phyloP scores from a whole-genome alignment of 2,329 filamentous ascomycete genomes.

The Escovopsis sp. region DNA sequence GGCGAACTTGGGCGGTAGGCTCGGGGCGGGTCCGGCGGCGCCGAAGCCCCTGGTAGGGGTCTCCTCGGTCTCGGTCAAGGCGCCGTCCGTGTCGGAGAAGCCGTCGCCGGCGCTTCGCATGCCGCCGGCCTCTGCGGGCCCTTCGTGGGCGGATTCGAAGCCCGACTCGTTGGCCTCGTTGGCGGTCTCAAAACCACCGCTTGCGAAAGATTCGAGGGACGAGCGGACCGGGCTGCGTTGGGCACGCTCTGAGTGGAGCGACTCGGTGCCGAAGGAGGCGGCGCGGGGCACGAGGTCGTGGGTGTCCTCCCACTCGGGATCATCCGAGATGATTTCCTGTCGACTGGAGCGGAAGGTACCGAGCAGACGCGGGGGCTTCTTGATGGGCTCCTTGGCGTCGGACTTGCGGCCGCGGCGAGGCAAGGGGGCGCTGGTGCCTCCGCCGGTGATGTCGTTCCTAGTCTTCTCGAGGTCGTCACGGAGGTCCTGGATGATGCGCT shows the following conservation, averaged over 20 bases:
- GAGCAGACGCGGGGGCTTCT: constrained; percentile 65
- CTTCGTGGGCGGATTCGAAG: constrained; percentile 61
- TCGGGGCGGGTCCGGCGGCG: constrained; percentile 27
- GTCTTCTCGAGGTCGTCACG: constrained; percentile 76
- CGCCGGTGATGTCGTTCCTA: constrained; percentile 31
- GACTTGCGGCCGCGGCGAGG: constrained; percentile 49
- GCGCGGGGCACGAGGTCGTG: constrained; percentile 13
- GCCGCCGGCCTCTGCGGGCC: constrained; percentile 75
- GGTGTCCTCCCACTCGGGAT: constrained; percentile 85
- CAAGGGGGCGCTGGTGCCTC: constrained; percentile 21
- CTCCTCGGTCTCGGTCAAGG: constrained; percentile 84
- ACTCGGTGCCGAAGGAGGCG: constrained; percentile 7
- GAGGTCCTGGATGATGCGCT: constrained; percentile 87
- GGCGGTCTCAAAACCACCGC: constrained; percentile 65
- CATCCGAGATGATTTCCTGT: constrained; percentile 63
- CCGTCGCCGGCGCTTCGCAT: constrained; percentile 91
- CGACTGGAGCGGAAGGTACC: constrained; percentile 59
- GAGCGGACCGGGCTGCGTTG: neutral
- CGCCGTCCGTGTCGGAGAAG: constrained; percentile 56
- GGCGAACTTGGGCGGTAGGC: constrained; percentile 21
- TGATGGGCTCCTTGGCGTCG: constrained; percentile 60
- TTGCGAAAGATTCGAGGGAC: constrained; percentile 30
- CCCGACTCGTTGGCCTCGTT: constrained; percentile 58
- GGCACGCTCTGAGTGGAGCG: neutral
- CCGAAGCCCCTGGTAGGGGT: constrained; percentile 27